Percentiles rank a stretch among this genome's conserved stretches.
These are phyloP conservation scores for Tylopilus rubrobrunneus DNA, from an alignment of 768 basidiomycete species.

Conservation along the genomic window DNA sequence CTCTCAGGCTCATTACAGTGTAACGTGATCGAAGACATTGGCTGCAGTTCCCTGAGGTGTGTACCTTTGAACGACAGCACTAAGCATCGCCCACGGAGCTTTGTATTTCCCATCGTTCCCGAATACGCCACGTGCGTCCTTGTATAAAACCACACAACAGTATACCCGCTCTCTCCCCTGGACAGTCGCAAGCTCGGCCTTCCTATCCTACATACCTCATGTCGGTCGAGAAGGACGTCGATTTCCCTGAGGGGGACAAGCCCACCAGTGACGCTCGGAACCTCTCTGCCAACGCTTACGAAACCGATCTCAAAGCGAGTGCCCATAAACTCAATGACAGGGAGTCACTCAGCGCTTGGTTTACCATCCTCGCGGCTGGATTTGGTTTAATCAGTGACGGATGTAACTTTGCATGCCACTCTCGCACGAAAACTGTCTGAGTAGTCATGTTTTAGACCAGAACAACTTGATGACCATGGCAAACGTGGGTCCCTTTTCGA, in stretches of 20 bases:
- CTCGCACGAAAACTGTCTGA: constrained; percentile 3
- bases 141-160: constrained; percentile 19
- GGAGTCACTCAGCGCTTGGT: constrained; percentile 52
- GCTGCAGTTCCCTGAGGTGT: not conserved
- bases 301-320: constrained; percentile 18
- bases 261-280: constrained; percentile 9
- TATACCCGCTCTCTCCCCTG: not conserved
- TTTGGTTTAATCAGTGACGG: constrained; percentile 66
- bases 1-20: not conserved
- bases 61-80: constrained; percentile 6
- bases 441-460: constrained; percentile 42
- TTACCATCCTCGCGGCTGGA: constrained; percentile 61
- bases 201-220: constrained; percentile 10
- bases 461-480: constrained; percentile 70
- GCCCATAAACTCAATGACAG: constrained; percentile 29
- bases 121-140: constrained; percentile 20
- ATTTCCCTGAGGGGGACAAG: constrained; percentile 7
- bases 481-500: constrained; percentile 39
- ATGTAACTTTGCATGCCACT: constrained; percentile 33
- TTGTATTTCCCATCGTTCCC: constrained; percentile 1
- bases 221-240: constrained; percentile 19
- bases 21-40: not conserved
- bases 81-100: not conserved
- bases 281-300: constrained; percentile 23
- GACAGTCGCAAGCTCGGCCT: not conserved